Percentiles rank a stretch among this genome's conserved stretches.
Conservation (phyloP, 1,284 basidiomycete species). For the Rhodotorula mucilaginosa region DNA sequence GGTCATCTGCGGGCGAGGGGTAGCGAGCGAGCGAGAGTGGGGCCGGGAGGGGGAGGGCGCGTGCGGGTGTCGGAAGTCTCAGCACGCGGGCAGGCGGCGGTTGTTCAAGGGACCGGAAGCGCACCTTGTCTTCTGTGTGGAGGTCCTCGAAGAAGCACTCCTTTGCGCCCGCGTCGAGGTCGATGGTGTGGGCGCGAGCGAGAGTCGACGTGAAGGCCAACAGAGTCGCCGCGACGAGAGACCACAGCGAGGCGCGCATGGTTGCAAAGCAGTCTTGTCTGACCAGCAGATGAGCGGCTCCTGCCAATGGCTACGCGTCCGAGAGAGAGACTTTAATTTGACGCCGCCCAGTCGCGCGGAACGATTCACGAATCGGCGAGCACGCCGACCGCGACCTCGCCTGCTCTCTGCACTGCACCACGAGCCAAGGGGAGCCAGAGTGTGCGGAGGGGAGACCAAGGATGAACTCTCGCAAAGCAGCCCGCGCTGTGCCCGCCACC, state of each 20-base stretch:
- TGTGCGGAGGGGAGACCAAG: neutral
- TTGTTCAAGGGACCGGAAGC: constrained; percentile 16
- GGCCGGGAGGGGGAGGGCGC: constrained; percentile 25
- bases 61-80: neutral
- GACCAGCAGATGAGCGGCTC: neutral
- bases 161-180: constrained; percentile 56
- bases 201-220: neutral
- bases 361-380: no score
- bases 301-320: no score
- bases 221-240: neutral
- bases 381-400: neutral
- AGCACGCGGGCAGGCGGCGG: neutral
- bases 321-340: neutral
- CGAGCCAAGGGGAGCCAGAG: neutral
- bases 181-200: constrained; percentile 38
- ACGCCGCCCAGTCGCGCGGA: no score
- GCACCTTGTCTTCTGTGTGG: constrained; percentile 86
- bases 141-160: constrained; percentile 99
- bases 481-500: constrained; percentile 55
- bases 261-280: neutral
- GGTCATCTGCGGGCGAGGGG: constrained; percentile 71
- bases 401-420: neutral
- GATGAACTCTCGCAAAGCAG: constrained; percentile 36
- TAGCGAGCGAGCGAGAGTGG: neutral
- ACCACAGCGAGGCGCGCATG: constrained; percentile 1